Base-by-base conservation (phyloP, 176 grass and related monocot species). In the Oryza rufipogon region DNA sequence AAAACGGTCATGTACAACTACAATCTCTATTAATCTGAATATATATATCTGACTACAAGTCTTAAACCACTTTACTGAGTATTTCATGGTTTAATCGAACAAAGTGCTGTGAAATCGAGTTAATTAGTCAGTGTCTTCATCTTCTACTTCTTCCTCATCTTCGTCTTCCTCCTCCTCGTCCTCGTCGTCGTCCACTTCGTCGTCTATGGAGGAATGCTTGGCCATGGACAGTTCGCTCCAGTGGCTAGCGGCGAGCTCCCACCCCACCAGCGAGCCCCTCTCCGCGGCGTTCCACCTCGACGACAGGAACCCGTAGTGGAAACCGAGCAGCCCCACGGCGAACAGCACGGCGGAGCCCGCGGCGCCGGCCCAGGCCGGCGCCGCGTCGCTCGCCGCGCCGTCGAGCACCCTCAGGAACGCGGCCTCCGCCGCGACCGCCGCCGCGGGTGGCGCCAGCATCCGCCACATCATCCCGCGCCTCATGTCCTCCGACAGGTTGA, bases 251-350 rank as follows among this genome's bases (percentile, higher is more conserved):
- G 80, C 64, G 69, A 90, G 89, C 32, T 90, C 80, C 89, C 89
- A 90, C 9, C 89, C 84, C 10, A 87, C 11, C 41, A 79, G 0
- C 15, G 75, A 90, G 23, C 75, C 84, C n/a, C 8, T 52, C 80
- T 84, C 85, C 42, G 28, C 22, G 9, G 49, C 41, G 1, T 80
- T 75, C 89, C 89, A 90, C 63, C 89, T 87, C 70, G 84, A 87
- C 22, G 84, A 90, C 48, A 90, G 61, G 85, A 90, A 90, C 42
- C 80, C 85, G 64, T 90, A 90, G 69, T 90, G 89, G 41, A 73
- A 82, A 0, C 84, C 80, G 39, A 90, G 28, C n/a, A 87, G 13
- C 22, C 80, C 89, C 6, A 1, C 80, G 1, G 63, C 80, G 22
- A 90, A 90, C 60, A 87, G 30, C 48, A 48, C 16, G 38, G 80